A percentile compares a stretch with the other conserved stretches of the same genome.
Conservation (phyloP, 2,329 filamentous ascomycete genomes). For the Lithohypha guttulata region DNA sequence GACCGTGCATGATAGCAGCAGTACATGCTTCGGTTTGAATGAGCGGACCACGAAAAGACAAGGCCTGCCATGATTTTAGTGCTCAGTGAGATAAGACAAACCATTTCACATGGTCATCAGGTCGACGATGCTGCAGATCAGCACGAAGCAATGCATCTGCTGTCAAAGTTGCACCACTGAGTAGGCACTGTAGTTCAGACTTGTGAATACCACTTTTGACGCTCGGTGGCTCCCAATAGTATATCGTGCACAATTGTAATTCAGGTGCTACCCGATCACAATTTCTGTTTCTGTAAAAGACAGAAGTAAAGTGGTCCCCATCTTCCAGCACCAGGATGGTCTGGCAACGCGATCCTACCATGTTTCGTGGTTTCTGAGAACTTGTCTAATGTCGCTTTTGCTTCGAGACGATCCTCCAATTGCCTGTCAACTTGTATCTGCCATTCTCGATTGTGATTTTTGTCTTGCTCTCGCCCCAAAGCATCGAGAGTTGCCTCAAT, state of each 20-base stretch:
- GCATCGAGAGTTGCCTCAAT: slow-evolving; percentile 9
- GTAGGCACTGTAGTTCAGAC: too few relatives aligned
- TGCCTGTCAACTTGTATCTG: slow-evolving; percentile 1
- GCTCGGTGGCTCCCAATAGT: too few relatives aligned
- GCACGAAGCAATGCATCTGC: too few relatives aligned
- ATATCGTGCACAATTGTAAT: too few relatives aligned
- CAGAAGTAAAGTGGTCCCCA: slow-evolving; percentile 8
- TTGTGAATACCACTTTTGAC: too few relatives aligned
- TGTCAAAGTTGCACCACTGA: too few relatives aligned
- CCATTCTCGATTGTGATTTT: slow-evolving; percentile 1
- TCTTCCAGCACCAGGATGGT: slow-evolving; percentile 1
- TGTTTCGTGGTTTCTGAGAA: slow-evolving; percentile 6
- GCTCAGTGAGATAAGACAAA: too few relatives aligned
- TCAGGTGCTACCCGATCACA: too few relatives aligned
- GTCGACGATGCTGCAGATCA: too few relatives aligned
- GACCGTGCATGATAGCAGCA: slow-evolving; percentile 43
- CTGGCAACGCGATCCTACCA: slow-evolving; percentile 6
- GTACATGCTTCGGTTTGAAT: slow-evolving; percentile 36
- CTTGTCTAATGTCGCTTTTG: not conserved
- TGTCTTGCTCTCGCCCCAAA: not conserved
- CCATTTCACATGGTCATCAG: too few relatives aligned
- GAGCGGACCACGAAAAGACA: slow-evolving; percentile 23
- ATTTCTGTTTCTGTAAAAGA: slow-evolving; percentile 5
- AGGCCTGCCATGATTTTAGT: slow-evolving; percentile 23
- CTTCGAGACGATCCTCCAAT: not conserved